Evolutionary conservation across 352 stramenopile genomes (phyloP).

Genomic region (Thraustochytrium striatum): DNA sequence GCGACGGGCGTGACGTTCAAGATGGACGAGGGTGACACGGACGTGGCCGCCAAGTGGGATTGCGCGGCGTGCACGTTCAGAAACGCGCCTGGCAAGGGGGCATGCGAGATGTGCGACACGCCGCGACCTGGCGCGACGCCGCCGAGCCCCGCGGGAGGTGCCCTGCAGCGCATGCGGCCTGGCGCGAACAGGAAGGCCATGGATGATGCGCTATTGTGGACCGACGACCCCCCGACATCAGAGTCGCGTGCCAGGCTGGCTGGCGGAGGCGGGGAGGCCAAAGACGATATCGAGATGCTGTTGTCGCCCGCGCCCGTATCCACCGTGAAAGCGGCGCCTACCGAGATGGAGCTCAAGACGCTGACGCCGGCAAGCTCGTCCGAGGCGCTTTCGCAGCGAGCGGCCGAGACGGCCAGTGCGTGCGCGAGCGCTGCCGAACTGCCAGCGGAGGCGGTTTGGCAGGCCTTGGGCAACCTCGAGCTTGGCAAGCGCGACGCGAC

Average conservation of each 20-base stretch:
- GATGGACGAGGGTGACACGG: too few relatives aligned
- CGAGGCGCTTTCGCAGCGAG: too few relatives aligned
- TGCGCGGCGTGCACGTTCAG: slow-evolving; percentile 24
- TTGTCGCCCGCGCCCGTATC: too few relatives aligned
- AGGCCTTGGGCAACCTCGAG: neutral
- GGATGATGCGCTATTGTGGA: neutral
- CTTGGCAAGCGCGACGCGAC: neutral
- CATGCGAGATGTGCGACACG: slow-evolving; percentile 28
- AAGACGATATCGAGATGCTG: neutral
- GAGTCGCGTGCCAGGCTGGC: too few relatives aligned
- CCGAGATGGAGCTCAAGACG: too few relatives aligned
- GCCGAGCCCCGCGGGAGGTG: neutral
- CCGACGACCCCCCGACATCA: too few relatives aligned
- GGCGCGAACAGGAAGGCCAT: neutral
- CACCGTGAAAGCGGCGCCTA: too few relatives aligned
- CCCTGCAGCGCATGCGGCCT: neutral
- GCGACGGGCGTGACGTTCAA: too few relatives aligned
- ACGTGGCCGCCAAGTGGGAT: too few relatives aligned
- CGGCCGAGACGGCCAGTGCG: neutral
- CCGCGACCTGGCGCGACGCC: neutral
- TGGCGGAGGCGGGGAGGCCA: neutral
- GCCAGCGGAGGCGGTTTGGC: neutral
- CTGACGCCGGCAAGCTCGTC: too few relatives aligned
- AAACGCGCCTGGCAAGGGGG: neutral
- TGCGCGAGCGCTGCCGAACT: neutral